Percentiles rank a stretch among this genome's conserved stretches.
phyloP scores from a whole-genome alignment of 805 yeast genomes.

The Ogataea corticis region DNA sequence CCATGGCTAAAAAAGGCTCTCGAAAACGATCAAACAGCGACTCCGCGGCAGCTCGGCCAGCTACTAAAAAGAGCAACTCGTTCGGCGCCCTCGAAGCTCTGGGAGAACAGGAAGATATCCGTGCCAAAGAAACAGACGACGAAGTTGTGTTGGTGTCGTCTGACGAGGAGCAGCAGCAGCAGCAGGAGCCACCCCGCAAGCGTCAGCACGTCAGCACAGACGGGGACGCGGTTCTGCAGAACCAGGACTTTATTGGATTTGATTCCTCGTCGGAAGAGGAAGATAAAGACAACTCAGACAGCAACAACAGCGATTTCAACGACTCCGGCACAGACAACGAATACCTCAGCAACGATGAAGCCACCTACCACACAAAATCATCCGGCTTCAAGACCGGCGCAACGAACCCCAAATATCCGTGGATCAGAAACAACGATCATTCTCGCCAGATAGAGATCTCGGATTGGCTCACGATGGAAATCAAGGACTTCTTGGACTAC shows the following conservation, averaged over 20 bases:
- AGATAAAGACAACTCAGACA: slow-evolving; percentile 36
- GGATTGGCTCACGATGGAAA: slow-evolving; percentile 85
- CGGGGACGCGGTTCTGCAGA: slow-evolving; percentile 41
- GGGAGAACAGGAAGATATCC: not conserved
- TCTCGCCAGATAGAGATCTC: slow-evolving; percentile 74
- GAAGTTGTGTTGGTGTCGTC: slow-evolving; percentile 2
- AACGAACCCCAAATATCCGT: slow-evolving; percentile 52
- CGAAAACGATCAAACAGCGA: not conserved
- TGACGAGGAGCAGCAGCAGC: slow-evolving; percentile 7
- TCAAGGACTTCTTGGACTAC: slow-evolving; percentile 79
- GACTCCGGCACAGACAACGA: slow-evolving; percentile 36
- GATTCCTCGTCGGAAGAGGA: slow-evolving; percentile 46
- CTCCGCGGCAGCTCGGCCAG: not conserved
- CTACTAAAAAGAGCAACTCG: not conserved
- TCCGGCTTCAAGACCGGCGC: slow-evolving; percentile 27
- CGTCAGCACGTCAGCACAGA: slow-evolving; percentile 10
- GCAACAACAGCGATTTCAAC: slow-evolving; percentile 32
- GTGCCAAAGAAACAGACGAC: not conserved
- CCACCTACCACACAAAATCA: slow-evolving; percentile 30
- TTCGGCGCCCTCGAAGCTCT: slow-evolving; percentile 3
- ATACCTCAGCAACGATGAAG: slow-evolving; percentile 47
- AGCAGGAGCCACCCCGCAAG: slow-evolving; percentile 14
- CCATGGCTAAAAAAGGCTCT: slow-evolving; percentile 1
- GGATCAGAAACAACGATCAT: slow-evolving; percentile 80
- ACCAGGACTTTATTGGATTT: slow-evolving; percentile 57